Conservation (phyloP, 1,284 basidiomycete species). For the Apiotrichum akiyoshidainum region DNA sequence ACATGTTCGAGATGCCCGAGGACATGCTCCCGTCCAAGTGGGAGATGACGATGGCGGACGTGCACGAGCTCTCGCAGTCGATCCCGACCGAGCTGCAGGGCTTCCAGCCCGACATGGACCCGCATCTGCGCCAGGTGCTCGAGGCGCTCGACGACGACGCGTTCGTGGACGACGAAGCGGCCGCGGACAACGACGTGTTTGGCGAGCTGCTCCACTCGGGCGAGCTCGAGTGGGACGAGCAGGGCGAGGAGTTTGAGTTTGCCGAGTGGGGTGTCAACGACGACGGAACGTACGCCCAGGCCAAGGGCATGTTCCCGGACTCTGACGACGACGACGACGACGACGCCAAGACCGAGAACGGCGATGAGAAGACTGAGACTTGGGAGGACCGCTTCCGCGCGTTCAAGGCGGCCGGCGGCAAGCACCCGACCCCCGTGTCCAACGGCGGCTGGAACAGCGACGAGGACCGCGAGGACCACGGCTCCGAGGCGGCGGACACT, state of each 20-base stretch:
- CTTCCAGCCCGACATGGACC: slow-evolving; percentile 94
- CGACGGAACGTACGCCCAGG: slow-evolving; percentile 7
- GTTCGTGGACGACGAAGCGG: slow-evolving; percentile 69
- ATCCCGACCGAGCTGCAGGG: slow-evolving; percentile 80
- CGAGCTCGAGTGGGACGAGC: slow-evolving; percentile 55
- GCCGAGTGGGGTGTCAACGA: slow-evolving; percentile 58
- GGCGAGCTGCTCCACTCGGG: slow-evolving; percentile 54
- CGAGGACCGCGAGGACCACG: slow-evolving; percentile 40
- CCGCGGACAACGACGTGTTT: slow-evolving; percentile 54
- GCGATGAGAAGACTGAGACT: slow-evolving; percentile 36
- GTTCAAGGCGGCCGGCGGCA: slow-evolving; percentile 59
- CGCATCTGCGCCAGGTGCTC: slow-evolving; percentile 84
- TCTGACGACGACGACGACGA: slow-evolving; percentile 31
- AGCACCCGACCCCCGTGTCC: slow-evolving; percentile 39
- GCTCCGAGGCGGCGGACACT: slow-evolving; percentile 77
- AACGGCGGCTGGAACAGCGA: slow-evolving; percentile 23
- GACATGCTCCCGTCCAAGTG: slow-evolving; percentile 67
- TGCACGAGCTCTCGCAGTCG: slow-evolving; percentile 63
- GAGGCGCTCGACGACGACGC: slow-evolving; percentile 96
- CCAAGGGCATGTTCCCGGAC: not conserved
- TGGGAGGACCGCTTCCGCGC: slow-evolving; percentile 75
- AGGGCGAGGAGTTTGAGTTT: slow-evolving; percentile 62
- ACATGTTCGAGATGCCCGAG: slow-evolving; percentile 57
- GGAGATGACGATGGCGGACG: slow-evolving; percentile 65
- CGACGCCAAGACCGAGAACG: slow-evolving; percentile 36